Conservation (phyloP, 306 rosid species). For the Hippophae rhamnoides region DNA sequence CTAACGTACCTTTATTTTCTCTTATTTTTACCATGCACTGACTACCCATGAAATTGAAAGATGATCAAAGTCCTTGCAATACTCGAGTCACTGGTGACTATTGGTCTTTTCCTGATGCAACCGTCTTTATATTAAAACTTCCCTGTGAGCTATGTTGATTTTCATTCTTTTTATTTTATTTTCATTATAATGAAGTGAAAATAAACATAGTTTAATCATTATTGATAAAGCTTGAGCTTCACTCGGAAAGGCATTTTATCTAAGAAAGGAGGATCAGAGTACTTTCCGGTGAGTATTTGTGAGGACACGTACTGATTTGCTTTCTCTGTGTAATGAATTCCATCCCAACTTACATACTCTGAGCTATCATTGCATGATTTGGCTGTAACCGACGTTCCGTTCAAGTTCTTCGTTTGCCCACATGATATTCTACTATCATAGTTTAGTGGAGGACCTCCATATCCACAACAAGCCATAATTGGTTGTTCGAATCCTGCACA, state of each 20-base stretch:
- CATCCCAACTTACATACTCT: conserved; percentile 75
- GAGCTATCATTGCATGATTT: conserved; percentile 54
- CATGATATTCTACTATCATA: conserved; percentile 54
- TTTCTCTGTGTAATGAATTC: conserved; percentile 85
- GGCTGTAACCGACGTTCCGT: conserved; percentile 61
- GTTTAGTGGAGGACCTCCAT: conserved; percentile 86
- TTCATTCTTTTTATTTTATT: too few species aligned
- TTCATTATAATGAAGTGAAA: too few species aligned
- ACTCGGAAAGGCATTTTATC: conserved; percentile 85
- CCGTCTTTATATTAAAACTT: too few species aligned
- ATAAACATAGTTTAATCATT: background rate
- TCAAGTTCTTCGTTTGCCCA: conserved; percentile 63
- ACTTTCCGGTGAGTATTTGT: conserved; percentile 75
- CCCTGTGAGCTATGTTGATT: too few species aligned
- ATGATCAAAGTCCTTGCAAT: too few species aligned
- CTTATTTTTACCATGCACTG: too few species aligned
- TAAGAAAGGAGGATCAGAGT: conserved; percentile 73
- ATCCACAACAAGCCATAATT: conserved; percentile 85
- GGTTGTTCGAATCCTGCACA: conserved; percentile 68
- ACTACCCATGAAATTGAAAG: too few species aligned
- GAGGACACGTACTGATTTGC: conserved; percentile 74
- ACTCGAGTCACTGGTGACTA: too few species aligned
- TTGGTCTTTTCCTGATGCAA: too few species aligned
- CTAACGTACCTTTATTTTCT: too few species aligned
- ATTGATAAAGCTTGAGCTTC: conserved; percentile 46